Evolutionary conservation across 2,329 filamentous ascomycete species (phyloP).

Genomic region (Botryosphaeria agaves): DNA sequence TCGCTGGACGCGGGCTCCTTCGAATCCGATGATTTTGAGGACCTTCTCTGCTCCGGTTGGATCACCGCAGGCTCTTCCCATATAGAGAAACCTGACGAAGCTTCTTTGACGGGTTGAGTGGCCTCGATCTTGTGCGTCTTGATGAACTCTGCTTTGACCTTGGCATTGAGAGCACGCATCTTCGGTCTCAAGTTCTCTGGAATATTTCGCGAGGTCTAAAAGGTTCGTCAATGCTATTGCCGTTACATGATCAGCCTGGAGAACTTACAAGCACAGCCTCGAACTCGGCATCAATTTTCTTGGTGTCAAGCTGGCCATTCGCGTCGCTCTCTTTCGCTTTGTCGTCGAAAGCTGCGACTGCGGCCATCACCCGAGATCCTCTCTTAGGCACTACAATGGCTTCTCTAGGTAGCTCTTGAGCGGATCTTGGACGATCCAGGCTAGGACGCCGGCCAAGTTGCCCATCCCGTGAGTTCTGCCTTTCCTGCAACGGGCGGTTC

Average conservation of each 20-base stretch:
- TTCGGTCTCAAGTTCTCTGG: conserved; percentile 87
- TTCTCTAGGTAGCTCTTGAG: conserved; percentile 10
- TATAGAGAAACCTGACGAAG: background rate
- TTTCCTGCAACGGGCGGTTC: conserved; percentile 1
- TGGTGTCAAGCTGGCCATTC: conserved; percentile 30
- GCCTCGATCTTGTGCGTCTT: conserved; percentile 61
- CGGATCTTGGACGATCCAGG: conserved; percentile 15
- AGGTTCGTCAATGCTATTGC: conserved; percentile 36
- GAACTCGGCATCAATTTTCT: conserved; percentile 43
- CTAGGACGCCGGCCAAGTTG: conserved; percentile 10
- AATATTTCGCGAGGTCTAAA: conserved; percentile 76
- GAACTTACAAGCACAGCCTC: conserved; percentile 39
- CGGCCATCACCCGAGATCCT: conserved; percentile 42
- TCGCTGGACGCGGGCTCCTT: conserved; percentile 4
- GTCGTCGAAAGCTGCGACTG: conserved; percentile 43
- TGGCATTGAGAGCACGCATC: conserved; percentile 76
- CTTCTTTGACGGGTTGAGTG: conserved; percentile 27
- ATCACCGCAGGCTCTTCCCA: background rate
- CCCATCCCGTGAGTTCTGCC: conserved; percentile 10
- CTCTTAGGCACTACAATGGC: conserved; percentile 23
- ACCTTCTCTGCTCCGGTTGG: background rate
- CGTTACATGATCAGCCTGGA: conserved; percentile 38
- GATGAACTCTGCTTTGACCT: conserved; percentile 92
- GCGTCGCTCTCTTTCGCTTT: conserved; percentile 28
- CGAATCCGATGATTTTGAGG: conserved; percentile 5